phyloP scores from a whole-genome alignment of 2,329 filamentous ascomycete species.

The Penicillium sp. region DNA sequence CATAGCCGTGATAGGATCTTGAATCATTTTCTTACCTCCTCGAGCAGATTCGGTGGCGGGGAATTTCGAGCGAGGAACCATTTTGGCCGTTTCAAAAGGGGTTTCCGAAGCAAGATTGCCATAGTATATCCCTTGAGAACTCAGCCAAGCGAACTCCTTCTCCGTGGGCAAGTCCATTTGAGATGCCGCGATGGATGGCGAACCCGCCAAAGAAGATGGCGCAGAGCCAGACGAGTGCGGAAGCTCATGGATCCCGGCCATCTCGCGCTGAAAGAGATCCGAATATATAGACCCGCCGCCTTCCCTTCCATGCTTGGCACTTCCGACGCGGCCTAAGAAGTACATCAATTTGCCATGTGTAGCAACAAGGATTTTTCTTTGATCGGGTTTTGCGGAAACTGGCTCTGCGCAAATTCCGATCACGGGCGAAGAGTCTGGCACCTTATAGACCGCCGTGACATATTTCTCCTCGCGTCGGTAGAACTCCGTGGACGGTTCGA shows the following conservation, averaged over 20 bases:
- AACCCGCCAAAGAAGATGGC: constrained; percentile 65
- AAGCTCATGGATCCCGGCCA: constrained; percentile 69
- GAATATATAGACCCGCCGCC: constrained; percentile 80
- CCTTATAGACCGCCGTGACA: constrained; percentile 73
- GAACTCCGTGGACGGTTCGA: constrained; percentile 90
- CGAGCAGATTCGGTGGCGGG: constrained; percentile 60
- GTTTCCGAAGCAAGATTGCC: constrained; percentile 66
- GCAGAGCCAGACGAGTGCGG: constrained; percentile 54
- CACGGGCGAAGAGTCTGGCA: constrained; percentile 68
- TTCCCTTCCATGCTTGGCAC: constrained; percentile 59
- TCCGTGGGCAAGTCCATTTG: constrained; percentile 52
- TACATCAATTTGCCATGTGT: constrained; percentile 75
- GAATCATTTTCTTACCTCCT: constrained; percentile 58
- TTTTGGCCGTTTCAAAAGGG: constrained; percentile 71
- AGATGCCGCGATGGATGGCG: constrained; percentile 63
- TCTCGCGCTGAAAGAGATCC: constrained; percentile 80
- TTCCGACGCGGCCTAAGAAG: constrained; percentile 68
- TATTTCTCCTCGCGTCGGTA: constrained; percentile 94
- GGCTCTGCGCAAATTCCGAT: constrained; percentile 81
- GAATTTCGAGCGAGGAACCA: constrained; percentile 69
- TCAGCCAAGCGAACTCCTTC: constrained; percentile 75
- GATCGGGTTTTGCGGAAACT: constrained; percentile 61
- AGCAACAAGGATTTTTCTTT: constrained; percentile 70
- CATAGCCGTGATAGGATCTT: constrained; percentile 72
- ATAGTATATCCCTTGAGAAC: constrained; percentile 77